A percentile compares a stretch with the other conserved stretches of the same genome.
Evolutionary conservation across 2,329 filamentous ascomycete species (phyloP).

Genomic region (Juglanconis oblonga): DNA sequence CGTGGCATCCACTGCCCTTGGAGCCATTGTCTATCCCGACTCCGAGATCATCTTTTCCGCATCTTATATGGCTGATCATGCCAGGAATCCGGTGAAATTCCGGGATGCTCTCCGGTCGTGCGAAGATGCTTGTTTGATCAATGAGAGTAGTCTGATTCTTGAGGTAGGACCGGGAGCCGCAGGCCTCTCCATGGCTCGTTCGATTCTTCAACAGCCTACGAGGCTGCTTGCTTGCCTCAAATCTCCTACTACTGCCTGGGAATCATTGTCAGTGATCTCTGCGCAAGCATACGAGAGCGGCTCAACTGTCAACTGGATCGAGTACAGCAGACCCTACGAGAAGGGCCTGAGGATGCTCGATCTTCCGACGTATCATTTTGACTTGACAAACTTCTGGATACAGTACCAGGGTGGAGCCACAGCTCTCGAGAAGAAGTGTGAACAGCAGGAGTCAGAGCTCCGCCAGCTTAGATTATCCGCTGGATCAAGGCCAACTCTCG

Average conservation of each 20-base stretch:
- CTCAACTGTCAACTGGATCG: neutral
- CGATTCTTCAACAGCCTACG: neutral
- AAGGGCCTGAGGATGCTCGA: conserved; percentile 29
- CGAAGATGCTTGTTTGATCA: too few relatives aligned
- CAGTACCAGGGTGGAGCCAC: conserved; percentile 46
- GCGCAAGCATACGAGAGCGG: neutral
- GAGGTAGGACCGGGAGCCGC: too few relatives aligned
- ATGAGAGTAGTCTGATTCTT: too few relatives aligned
- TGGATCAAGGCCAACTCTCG: neutral
- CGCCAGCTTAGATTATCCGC: conserved; percentile 18
- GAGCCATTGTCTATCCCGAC: conserved; percentile 27
- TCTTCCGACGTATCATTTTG: conserved; percentile 35
- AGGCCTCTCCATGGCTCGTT: too few relatives aligned
- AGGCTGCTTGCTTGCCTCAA: neutral
- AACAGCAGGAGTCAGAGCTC: conserved; percentile 42
- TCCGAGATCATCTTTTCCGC: conserved; percentile 34
- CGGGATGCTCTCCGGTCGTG: too few relatives aligned
- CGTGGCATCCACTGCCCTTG: conserved; percentile 27
- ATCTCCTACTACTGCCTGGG: neutral
- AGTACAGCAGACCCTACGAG: neutral
- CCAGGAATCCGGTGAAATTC: conserved; percentile 41
- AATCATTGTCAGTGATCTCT: neutral
- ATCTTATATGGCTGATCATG: conserved; percentile 38
- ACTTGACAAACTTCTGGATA: conserved; percentile 39
- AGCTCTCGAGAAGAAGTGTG: conserved; percentile 46